Base-by-base conservation (phyloP, 202 grass and related monocot species). In the Digitaria exilis region DNA sequence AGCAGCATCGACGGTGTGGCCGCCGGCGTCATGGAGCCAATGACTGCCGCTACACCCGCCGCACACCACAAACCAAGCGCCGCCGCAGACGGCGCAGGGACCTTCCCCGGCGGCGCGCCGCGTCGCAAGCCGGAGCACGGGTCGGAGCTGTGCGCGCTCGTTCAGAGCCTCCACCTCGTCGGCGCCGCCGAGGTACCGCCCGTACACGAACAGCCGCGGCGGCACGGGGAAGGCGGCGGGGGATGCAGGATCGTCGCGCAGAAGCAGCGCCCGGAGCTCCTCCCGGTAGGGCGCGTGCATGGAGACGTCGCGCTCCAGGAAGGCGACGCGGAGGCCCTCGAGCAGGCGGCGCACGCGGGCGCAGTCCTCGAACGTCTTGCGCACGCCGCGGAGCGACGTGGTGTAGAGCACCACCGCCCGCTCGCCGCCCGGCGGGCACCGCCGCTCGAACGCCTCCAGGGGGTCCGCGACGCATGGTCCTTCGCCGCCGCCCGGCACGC, bases 281-380 rank as follows among this genome's bases (percentile, higher is more conserved):
- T 93, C 92, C 79, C 92, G 72, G 87, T 93, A 98, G 49, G 84
- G 73, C 69, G 88, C 69, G 76, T 95, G 88, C 87, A 95, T 95
- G 61, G 96, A 95, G 52, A 98, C 79, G 61, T 95, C 96, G 73
- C 96, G 90, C 88, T 98, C 92, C 30, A 84, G 85, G 84, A 92
- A 98, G 71, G 74, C 80, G 26, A 95, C 65, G 30, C 77, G 81
- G 57, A 93, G 86, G 76, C 86, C 87, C 72, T 88, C 84, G 5
- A 98, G 88, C 22, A 95, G 87, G 30, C 86, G 87, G 34, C 92
- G 82, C 74, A 95, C 90, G 58, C 71, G 51, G 43, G 77, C 88
- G 77, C 96, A 93, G 61, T 95, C 91, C 92, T 98, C 96, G 77
- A 95, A 98, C 21, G 92, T 93, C 85, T 87, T 92, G 76, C 91